A percentile compares a stretch with the other conserved stretches of the same genome.
Conservation (phyloP, 2,329 filamentous ascomycete genomes). For the Phialophora expanda region DNA sequence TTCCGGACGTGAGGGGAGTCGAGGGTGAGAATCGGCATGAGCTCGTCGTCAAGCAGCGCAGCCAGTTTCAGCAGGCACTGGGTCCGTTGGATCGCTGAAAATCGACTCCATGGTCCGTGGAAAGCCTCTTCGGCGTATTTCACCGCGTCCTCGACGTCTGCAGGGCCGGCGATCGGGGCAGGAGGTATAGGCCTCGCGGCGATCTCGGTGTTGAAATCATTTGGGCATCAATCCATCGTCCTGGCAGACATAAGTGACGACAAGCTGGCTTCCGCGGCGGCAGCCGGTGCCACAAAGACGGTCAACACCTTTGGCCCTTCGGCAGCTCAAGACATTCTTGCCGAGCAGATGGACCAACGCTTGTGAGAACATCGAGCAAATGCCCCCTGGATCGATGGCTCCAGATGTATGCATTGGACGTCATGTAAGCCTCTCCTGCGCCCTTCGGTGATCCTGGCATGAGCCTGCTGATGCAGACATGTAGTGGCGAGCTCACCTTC, state of each 20-base stretch:
- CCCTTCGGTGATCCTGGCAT: too few species aligned
- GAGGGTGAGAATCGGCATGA: constrained; percentile 36
- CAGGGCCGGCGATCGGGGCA: constrained; percentile 47
- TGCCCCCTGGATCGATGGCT: constrained; percentile 59
- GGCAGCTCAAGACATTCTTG: too few species aligned
- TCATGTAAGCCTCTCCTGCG: constrained; percentile 49
- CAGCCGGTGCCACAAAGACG: too few species aligned
- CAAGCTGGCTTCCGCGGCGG: too few species aligned
- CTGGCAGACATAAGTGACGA: too few species aligned
- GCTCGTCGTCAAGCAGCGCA: constrained; percentile 46
- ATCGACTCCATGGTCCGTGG: constrained; percentile 48
- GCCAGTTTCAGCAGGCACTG: constrained; percentile 52
- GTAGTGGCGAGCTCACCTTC: constrained; percentile 31
- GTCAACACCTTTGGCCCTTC: too few species aligned
- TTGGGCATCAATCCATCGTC: too few species aligned
- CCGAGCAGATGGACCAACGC: constrained; percentile 42
- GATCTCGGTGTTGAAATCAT: too few species aligned
- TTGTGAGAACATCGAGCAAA: neutral
- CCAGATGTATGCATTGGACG: constrained; percentile 81
- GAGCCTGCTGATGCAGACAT: too few species aligned
- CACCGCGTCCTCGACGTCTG: constrained; percentile 56
- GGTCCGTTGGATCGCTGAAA: constrained; percentile 32
- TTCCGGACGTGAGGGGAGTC: constrained; percentile 41
- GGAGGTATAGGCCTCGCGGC: too few species aligned
- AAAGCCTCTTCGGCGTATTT: constrained; percentile 57